phyloP scores from a whole-genome alignment of 768 basidiomycete genomes.

The Cystobasidiopsis lactophilus region DNA sequence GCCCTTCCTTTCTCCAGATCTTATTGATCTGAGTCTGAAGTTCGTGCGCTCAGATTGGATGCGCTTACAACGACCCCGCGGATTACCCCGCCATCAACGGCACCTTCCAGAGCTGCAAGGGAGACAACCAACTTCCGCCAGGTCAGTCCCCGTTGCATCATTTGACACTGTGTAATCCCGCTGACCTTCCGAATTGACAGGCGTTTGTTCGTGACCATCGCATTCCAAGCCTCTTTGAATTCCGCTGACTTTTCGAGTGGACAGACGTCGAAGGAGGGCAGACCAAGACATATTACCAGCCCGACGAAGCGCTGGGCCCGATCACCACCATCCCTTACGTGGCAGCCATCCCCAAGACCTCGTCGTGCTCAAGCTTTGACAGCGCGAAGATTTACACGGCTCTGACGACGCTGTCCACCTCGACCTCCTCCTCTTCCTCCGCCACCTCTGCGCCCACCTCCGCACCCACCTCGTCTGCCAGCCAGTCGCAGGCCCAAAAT shows the following conservation, averaged over 20 bases:
- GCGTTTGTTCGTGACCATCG: not conserved
- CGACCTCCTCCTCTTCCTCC: not conserved
- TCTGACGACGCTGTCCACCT: not conserved
- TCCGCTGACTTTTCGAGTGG: not conserved
- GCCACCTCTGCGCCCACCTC: too few species aligned
- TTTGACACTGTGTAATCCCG: not conserved
- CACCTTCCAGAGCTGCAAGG: constrained; percentile 42
- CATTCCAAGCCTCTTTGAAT: not conserved
- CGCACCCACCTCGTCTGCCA: too few species aligned
- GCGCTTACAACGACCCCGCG: constrained; percentile 48
- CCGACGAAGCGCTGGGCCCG: constrained; percentile 15
- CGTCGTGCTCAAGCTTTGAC: constrained; percentile 17
- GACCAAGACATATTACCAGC: constrained; percentile 10
- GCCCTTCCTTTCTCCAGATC: not conserved
- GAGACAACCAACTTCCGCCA: constrained; percentile 39
- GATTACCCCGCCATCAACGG: constrained; percentile 32
- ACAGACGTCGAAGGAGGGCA: not conserved
- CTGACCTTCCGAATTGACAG: too few species aligned
- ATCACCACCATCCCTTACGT: constrained; percentile 20
- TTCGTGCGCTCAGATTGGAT: constrained; percentile 42
- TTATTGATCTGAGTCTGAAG: not conserved
- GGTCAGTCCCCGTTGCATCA: constrained; percentile 30
- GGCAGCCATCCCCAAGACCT: constrained; percentile 19
- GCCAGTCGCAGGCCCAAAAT: too few species aligned
- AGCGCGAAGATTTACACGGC: constrained; percentile 15